These are phyloP conservation scores for Monosporascus sp. DNA, from an alignment of 2,329 filamentous ascomycete genomes.

Conservation along the genomic window DNA sequence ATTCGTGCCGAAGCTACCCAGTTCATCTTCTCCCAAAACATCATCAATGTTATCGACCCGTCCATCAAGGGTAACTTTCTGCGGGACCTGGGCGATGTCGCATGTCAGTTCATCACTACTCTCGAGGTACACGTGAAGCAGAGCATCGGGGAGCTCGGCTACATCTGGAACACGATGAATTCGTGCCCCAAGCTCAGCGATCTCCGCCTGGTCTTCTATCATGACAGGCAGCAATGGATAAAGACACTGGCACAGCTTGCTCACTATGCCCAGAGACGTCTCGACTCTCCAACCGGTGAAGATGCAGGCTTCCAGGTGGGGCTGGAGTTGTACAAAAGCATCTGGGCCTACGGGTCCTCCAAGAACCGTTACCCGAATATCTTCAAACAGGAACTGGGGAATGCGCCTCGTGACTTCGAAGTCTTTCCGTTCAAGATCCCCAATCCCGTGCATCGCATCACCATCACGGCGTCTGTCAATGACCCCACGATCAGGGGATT, in stretches of 20 bases:
- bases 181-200: neutral
- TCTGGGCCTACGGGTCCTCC: neutral
- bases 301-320: neutral
- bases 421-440: neutral
- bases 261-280: neutral
- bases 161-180: neutral
- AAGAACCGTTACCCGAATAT: neutral
- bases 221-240: neutral
- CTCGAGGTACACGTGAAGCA: neutral
- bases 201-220: neutral
- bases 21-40: neutral
- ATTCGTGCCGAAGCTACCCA: neutral
- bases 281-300: neutral
- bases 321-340: neutral
- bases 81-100: neutral
- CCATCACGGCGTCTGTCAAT: neutral
- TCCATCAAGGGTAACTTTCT: neutral
- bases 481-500: neutral
- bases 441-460: neutral
- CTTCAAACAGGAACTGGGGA: neutral
- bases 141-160: neutral
- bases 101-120: neutral
- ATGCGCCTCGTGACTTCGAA: neutral
- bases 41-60: neutral
- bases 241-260: neutral